Evolutionary conservation across 2,329 filamentous ascomycete genomes (phyloP).

Genomic region (Sphaceloma murrayae): DNA sequence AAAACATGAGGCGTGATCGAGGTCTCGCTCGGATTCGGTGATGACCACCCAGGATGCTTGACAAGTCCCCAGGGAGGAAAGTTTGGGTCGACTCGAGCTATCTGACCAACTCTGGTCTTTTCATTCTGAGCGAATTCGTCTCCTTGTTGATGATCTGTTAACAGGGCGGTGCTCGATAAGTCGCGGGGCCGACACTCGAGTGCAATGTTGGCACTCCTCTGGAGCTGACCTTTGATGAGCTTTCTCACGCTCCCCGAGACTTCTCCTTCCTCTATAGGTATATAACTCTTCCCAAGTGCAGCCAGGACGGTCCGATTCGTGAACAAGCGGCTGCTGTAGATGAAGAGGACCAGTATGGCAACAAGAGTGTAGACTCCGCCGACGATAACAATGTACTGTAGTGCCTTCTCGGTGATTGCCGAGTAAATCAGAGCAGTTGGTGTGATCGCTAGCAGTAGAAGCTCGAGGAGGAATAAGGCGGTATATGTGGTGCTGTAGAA

Average conservation of each 20-base stretch:
- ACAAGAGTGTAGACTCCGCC: constrained; percentile 66
- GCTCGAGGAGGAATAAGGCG: constrained; percentile 61
- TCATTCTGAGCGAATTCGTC: not conserved
- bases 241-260: constrained; percentile 63
- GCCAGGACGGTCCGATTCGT: constrained; percentile 70
- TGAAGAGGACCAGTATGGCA: constrained; percentile 57
- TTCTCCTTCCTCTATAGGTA: constrained; percentile 79
- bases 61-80: constrained; percentile 68
- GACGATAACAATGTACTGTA: constrained; percentile 77
- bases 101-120: constrained; percentile 22
- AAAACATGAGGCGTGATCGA: constrained; percentile 70
- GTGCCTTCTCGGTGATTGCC: constrained; percentile 54
- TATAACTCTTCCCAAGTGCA: constrained; percentile 76
- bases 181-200: constrained; percentile 66
- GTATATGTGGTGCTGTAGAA: constrained; percentile 74
- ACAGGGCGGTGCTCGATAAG: constrained; percentile 23
- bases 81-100: constrained; percentile 17
- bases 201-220: constrained; percentile 69
- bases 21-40: constrained; percentile 50
- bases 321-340: constrained; percentile 78
- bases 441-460: constrained; percentile 66
- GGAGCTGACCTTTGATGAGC: constrained; percentile 63
- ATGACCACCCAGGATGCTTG: constrained; percentile 79
- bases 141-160: constrained; percentile 23
- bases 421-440: constrained; percentile 72